Base-by-base conservation (phyloP, 768 basidiomycete species). In the Suillus plorans region DNA sequence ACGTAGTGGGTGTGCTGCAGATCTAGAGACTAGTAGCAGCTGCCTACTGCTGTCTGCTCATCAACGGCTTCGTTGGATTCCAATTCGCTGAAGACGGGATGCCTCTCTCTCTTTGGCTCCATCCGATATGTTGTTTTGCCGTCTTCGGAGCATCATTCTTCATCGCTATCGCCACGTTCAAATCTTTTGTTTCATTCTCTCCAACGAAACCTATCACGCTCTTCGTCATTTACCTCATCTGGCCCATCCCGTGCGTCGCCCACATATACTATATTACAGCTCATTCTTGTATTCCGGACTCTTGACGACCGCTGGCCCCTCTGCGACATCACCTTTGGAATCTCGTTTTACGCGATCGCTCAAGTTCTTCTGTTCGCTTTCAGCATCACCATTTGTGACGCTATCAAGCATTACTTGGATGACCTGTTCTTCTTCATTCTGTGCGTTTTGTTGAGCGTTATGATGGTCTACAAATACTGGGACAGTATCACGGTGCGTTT, bases 401-500 rank as follows among this genome's bases (percentile, higher is more conserved):
- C 95, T 18, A 94, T 99, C 79, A 90, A 93, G 76, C 95, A 98
- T 79, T 99, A 99, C 79, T 94, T 99, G 74, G 97, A 99, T 70
- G 97, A 97, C 2, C 81, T 98, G 28, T 99, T 99, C 85, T 98
- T 99, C 86, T 95, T 94, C 81, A 90, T 91, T 41, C 84, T 99
- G 20, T 98, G 95, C 80, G 91, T 95, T 78, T 86, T 99, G 55
- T 83, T 99, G 45, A 90, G 90, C 72, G 95, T 99, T 52, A 99
- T 99, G 97, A 99, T 99, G 97, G 93, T 98, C 45, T 98, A 98
- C 86, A 98, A 98, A 77, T 97, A 97, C 77, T 97, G 95, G 95
- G 95, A 97, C 74, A 89, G 89, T 71, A 98, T 99, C 76, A 99
- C 97, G 59, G 96, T 97, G 76, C 70, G 88, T 81, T 34, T 61